A percentile compares a stretch with the other conserved stretches of the same genome.
These are phyloP conservation scores for Neurospora discreta DNA, from an alignment of 495 filamentous ascomycete species.

Conservation along the genomic window DNA sequence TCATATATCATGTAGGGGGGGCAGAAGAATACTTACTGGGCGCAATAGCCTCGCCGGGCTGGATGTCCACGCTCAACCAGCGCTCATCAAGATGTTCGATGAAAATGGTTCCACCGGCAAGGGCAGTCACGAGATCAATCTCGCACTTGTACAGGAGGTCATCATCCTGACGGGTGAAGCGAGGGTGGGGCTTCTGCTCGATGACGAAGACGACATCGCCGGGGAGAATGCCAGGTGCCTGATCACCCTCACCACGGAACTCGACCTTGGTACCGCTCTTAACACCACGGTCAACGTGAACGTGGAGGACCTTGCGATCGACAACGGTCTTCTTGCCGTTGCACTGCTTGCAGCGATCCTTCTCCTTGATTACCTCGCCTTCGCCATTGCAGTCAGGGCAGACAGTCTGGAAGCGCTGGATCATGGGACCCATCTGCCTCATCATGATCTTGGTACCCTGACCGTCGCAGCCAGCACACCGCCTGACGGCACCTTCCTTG, in stretches of 20 bases:
- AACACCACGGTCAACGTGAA: conserved; percentile 93
- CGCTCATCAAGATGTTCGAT: conserved; percentile 96
- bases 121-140: conserved; percentile 90
- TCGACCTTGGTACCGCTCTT: conserved; percentile 89
- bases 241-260: conserved; percentile 93
- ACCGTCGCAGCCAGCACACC: conserved; percentile 82
- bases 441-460: conserved; percentile 99
- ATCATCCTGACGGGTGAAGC: conserved; percentile 93
- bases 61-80: conserved; percentile 85
- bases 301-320: conserved; percentile 95
- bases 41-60: conserved; percentile 85
- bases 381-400: conserved; percentile 97
- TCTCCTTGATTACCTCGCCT: conserved; percentile 89
- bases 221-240: conserved; percentile 81
- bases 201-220: conserved; percentile 97
- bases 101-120: conserved; percentile 78
- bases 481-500: conserved; percentile 92
- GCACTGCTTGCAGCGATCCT: conserved; percentile 92
- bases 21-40: conserved; percentile 56
- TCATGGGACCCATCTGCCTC: conserved; percentile 99
- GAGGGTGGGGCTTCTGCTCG: conserved; percentile 89
- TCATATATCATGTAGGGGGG: not conserved
- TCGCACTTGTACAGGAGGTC: conserved; percentile 93
- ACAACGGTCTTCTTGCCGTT: conserved; percentile 94
- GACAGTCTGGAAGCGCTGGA: conserved; percentile 98